phyloP scores from a whole-genome alignment of 768 basidiomycete genomes.

The Lactarius psammicola region DNA sequence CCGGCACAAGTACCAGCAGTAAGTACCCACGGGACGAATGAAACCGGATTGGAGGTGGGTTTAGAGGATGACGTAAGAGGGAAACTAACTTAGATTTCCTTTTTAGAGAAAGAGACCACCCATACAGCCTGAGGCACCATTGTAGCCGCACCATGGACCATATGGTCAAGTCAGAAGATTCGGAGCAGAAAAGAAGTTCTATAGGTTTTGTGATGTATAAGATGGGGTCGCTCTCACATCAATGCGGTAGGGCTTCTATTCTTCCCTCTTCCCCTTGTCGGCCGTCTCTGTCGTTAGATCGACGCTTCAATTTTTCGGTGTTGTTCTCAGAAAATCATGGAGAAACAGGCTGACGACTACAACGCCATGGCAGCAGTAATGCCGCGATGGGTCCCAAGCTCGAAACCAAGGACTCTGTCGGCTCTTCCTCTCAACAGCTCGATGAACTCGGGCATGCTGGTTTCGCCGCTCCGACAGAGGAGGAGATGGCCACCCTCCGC shows the following conservation, averaged over 20 bases:
- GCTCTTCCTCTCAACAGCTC: not conserved
- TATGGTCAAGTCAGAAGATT: too few relatives aligned
- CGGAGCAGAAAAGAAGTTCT: too few relatives aligned
- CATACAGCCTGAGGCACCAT: too few relatives aligned
- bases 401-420: slow-evolving; percentile 4
- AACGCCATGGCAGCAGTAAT: slow-evolving; percentile 7
- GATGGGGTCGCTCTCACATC: too few relatives aligned
- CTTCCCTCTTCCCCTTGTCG: not conserved
- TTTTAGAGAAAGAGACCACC: not conserved
- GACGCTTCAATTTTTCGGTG: not conserved
- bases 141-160: not conserved
- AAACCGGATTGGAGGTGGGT: too few relatives aligned
- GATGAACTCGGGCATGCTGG: slow-evolving; percentile 8
- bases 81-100: not conserved
- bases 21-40: too few relatives aligned
- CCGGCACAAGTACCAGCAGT: too few relatives aligned
- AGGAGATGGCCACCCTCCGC: slow-evolving; percentile 30
- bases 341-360: slow-evolving; percentile 24
- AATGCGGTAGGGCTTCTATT: too few relatives aligned
- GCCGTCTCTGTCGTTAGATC: not conserved
- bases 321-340: slow-evolving; percentile 11
- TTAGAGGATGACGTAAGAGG: too few relatives aligned
- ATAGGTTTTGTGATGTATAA: too few relatives aligned
- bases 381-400: slow-evolving; percentile 7
- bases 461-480: too few relatives aligned